These are phyloP conservation scores for Hericium coralloides DNA, from an alignment of 768 basidiomycete genomes.

Conservation along the genomic window DNA sequence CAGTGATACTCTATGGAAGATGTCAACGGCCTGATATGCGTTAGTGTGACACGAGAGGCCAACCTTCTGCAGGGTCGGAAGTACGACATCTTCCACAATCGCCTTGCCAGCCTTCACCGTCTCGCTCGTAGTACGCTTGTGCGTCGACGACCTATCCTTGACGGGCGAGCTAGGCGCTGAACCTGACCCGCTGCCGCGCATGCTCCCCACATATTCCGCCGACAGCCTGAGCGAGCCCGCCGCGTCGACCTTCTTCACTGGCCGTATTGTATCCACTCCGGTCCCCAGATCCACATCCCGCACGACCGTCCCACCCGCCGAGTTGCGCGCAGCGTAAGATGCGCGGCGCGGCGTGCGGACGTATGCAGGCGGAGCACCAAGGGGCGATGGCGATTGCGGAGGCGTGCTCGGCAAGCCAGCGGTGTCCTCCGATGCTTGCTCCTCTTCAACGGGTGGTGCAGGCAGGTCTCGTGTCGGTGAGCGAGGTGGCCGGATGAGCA, in stretches of 20 bases:
- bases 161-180: slow-evolving; percentile 40
- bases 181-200: slow-evolving; percentile 34
- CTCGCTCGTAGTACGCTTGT: slow-evolving; percentile 47
- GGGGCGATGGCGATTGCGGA: slow-evolving; percentile 24
- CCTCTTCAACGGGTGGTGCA: slow-evolving; percentile 27
- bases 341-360: slow-evolving; percentile 55
- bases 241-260: slow-evolving; percentile 87
- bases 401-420: slow-evolving; percentile 33
- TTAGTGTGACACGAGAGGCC: slow-evolving; percentile 31
- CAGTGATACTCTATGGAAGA: slow-evolving; percentile 47
- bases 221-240: slow-evolving; percentile 68
- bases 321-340: slow-evolving; percentile 71
- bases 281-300: slow-evolving; percentile 79
- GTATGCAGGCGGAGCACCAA: slow-evolving; percentile 70
- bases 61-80: slow-evolving; percentile 73
- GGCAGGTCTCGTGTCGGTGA: slow-evolving; percentile 29
- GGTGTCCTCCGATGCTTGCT: slow-evolving; percentile 33
- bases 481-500: slow-evolving; percentile 47
- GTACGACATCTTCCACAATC: slow-evolving; percentile 77
- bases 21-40: neutral
- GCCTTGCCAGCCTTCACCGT: slow-evolving; percentile 51
- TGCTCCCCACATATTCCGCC: slow-evolving; percentile 71
- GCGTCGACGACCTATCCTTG: slow-evolving; percentile 26
- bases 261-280: slow-evolving; percentile 85
- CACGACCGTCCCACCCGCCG: slow-evolving; percentile 65